Evolutionary conservation across 1,284 basidiomycete genomes (phyloP).

Genomic region (Cystobasidium slooffiae): DNA sequence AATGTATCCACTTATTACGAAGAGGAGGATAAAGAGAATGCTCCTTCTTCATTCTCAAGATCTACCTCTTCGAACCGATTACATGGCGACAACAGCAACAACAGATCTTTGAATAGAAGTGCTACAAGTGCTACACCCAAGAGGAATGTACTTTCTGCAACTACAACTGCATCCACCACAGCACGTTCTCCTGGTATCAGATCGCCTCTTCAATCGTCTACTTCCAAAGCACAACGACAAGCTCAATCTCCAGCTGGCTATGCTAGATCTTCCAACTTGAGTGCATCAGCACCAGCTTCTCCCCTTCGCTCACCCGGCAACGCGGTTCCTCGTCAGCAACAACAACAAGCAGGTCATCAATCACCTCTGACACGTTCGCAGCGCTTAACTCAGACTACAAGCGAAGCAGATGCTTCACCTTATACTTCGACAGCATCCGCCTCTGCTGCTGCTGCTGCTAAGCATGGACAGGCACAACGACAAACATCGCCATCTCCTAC

Average conservation of each 20-base stretch:
- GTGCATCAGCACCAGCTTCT: constrained; percentile 13
- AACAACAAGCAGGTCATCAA: constrained; percentile 6
- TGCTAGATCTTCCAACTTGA: not conserved
- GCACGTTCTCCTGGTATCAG: constrained; percentile 8
- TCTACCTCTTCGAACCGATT: not conserved
- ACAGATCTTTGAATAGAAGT: not conserved
- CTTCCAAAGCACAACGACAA: not conserved
- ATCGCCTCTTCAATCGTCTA: constrained; percentile 23
- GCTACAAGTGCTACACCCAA: not conserved
- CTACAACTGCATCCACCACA: not conserved
- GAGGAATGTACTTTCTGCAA: constrained; percentile 1
- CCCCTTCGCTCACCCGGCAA: constrained; percentile 2
- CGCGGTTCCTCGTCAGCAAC: not conserved
- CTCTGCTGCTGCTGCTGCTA: not conserved
- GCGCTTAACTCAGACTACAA: constrained; percentile 6
- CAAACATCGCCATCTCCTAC: constrained; percentile 25
- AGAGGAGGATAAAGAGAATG: constrained; percentile 15
- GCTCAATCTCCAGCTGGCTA: not conserved
- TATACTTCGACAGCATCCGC: not conserved
- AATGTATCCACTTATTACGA: not conserved
- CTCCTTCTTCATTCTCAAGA: not conserved
- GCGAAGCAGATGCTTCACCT: not conserved
- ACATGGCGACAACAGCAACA: constrained; percentile 1
- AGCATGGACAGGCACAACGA: not conserved
- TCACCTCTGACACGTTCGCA: constrained; percentile 21